These are phyloP conservation scores for Luffa aegyptiaca DNA, from an alignment of 306 rosid species.

Conservation along the genomic window DNA sequence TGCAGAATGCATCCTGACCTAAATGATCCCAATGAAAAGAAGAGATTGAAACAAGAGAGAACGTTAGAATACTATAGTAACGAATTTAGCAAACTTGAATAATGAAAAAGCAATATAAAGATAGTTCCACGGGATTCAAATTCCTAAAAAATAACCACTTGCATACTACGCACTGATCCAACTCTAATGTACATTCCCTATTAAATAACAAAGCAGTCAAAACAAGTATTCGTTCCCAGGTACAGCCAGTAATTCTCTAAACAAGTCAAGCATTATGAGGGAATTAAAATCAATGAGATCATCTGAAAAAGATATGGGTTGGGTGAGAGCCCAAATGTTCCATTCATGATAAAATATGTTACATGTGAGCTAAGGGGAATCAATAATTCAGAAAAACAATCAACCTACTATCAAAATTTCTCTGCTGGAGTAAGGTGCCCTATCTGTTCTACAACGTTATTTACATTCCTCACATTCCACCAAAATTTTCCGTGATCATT, in stretches of 20 bases:
- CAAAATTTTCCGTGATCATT: constrained; percentile 34
- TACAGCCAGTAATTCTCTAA: neutral
- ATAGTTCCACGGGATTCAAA: neutral
- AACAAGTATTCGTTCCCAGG: neutral
- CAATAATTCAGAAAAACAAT: constrained; percentile 22
- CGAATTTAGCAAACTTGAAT: neutral
- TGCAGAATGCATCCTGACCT: neutral
- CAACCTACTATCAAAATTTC: constrained; percentile 26
- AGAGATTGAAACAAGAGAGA: neutral
- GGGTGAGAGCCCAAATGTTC: neutral
- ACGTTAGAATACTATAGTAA: neutral
- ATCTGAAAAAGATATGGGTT: neutral
- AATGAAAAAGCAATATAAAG: neutral
- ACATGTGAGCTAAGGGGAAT: constrained; percentile 27
- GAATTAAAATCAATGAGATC: neutral
- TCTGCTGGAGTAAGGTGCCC: constrained; percentile 54
- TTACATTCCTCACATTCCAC: constrained; percentile 57
- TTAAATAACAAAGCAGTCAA: neutral
- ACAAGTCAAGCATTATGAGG: neutral
- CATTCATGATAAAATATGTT: constrained; percentile 21
- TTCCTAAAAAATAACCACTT: neutral
- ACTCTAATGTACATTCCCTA: neutral
- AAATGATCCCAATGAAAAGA: neutral
- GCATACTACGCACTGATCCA: neutral
- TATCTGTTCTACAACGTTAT: constrained; percentile 57